Evolutionary conservation across 257 asterid genomes (phyloP), one percentile per base, ranked within the genome.

Genomic region (Solanum lignicaule): DNA sequence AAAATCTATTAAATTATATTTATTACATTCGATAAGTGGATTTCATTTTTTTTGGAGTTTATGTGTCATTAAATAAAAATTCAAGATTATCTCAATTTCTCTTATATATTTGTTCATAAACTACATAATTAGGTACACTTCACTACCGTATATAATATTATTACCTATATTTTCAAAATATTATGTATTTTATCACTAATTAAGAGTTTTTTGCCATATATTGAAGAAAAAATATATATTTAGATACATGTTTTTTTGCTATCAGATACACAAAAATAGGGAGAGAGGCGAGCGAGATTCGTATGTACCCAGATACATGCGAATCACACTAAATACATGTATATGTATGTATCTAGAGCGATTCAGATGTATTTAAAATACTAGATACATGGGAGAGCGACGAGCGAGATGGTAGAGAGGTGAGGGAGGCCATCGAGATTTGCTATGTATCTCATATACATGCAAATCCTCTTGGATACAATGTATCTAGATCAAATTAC

Each of bases 341-440:
- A 52, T 52, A 18, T 55, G 10, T 52, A 52, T 52, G 4, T 52
- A 52, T 52, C 62, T 52, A 0, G 4, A 52, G 62, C 0, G 23
- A 52, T 52, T 6, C 9, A 7, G n/a, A 52, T 55, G 65, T 55
- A 6, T 55, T 2, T 55, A 9, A 3, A 5, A 41, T 55, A 18
- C 0, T 0, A 1, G 0, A 20, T 55, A 2, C 21, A 18, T 55
- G n/a, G 10, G n/a, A 55, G n/a, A 7, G n/a, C 1, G 1, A 1
- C 4, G n/a, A 2, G 65, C 2, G 0, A 55, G n/a, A 55, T 55
- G 2, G 1, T 0, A 55, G 10, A 55, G n/a, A 2, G n/a, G 55
- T 0, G 55, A 46, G 55, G 18, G 18, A 46, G 20, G 25, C 2
- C 2, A 55, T 0, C 11, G 2, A 55, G 25, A 55, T 55, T 20